Evolutionary conservation across 1,139 yeast species (phyloP).

Genomic region (Debaryomyces coudertii): DNA sequence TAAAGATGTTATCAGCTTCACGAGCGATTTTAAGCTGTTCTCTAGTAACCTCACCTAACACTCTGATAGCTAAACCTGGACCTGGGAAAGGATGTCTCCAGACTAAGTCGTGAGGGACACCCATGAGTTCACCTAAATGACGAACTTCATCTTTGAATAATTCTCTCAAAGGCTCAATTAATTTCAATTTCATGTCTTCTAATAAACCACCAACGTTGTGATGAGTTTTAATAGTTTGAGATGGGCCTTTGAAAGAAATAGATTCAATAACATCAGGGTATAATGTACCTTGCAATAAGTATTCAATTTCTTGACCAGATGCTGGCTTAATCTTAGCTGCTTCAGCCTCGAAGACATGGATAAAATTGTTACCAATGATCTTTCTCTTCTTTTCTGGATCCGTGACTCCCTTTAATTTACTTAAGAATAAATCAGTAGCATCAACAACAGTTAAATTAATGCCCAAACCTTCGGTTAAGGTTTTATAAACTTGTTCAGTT

Average conservation of each 20-base stretch:
- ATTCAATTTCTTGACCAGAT: constrained; percentile 89
- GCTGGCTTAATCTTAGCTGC: constrained; percentile 91
- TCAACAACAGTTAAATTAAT: constrained; percentile 93
- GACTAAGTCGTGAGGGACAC: constrained; percentile 94
- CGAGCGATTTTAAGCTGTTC: constrained; percentile 94
- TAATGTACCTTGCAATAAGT: constrained; percentile 92
- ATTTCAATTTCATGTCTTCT: constrained; percentile 96
- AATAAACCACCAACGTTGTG: constrained; percentile 98
- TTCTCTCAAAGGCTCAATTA: constrained; percentile 98
- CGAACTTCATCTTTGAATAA: constrained; percentile 98
- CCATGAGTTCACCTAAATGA: constrained; percentile 89
- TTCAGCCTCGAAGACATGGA: constrained; percentile 94
- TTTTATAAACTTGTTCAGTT: constrained; percentile 83
- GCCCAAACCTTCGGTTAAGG: constrained; percentile 89
- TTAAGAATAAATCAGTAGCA: constrained; percentile 87
- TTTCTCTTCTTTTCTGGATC: constrained; percentile 99
- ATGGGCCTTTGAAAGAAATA: constrained; percentile 98
- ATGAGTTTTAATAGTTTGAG: constrained; percentile 98
- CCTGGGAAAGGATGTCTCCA: constrained; percentile 99
- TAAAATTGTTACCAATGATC: constrained; percentile 97
- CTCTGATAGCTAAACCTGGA: constrained; percentile 99
- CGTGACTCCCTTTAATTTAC: constrained; percentile 86
- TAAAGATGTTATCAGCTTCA: constrained; percentile 94
- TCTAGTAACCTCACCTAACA: constrained; percentile 92
- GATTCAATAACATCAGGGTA: constrained; percentile 99